Evolutionary conservation across 305 asterid genomes (phyloP).

Genomic region (Fraxinus dipetala): DNA sequence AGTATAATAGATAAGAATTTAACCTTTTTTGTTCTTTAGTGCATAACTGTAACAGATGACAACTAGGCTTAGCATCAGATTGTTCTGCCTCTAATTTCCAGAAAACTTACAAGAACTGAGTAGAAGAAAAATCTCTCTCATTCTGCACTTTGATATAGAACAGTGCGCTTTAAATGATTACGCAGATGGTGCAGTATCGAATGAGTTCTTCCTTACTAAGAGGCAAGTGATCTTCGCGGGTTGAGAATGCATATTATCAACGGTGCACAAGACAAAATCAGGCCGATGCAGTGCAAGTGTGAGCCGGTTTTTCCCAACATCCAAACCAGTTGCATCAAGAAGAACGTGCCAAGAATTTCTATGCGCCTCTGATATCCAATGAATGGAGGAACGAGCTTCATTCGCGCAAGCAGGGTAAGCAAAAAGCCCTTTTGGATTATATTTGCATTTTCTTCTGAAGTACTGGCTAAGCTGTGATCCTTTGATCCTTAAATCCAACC

Average conservation of each 20-base stretch:
- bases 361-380: constrained; percentile 84
- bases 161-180: constrained; percentile 8
- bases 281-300: constrained; percentile 66
- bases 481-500: constrained; percentile 87
- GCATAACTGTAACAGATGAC: not conserved
- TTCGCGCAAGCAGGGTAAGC: constrained; percentile 51
- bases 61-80: not conserved
- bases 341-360: constrained; percentile 75
- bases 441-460: constrained; percentile 64
- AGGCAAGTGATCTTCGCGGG: constrained; percentile 61
- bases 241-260: constrained; percentile 44
- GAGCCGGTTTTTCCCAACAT: constrained; percentile 42
- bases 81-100: not conserved
- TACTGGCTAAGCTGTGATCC: constrained; percentile 84
- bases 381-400: constrained; percentile 63
- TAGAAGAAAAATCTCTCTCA: not conserved
- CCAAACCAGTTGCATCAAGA: constrained; percentile 55
- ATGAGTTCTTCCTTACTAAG: constrained; percentile 61
- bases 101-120: not conserved
- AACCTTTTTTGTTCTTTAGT: not conserved
- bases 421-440: constrained; percentile 66
- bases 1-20: not conserved
- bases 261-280: constrained; percentile 57
- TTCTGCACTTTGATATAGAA: not conserved
- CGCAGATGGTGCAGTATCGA: constrained; percentile 40